Evolutionary conservation across 2,329 filamentous ascomycete species (phyloP).

Genomic region (Fusarium siculi): DNA sequence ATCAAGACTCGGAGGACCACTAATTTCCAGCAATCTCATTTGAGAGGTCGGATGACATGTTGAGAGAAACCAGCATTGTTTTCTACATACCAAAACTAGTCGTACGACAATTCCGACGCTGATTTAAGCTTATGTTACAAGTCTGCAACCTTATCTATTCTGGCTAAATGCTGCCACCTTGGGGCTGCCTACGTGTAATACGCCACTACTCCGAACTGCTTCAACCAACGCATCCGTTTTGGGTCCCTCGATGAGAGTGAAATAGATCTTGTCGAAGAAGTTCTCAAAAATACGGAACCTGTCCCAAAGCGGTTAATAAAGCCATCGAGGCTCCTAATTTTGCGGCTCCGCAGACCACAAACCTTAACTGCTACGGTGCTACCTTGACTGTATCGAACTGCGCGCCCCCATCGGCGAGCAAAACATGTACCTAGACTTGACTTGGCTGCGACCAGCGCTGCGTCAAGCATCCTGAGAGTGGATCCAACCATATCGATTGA

Average conservation of each 20-base stretch:
- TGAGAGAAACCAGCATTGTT: background rate
- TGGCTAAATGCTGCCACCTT: background rate
- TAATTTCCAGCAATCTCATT: background rate
- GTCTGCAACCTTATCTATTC: background rate
- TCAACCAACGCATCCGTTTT: background rate
- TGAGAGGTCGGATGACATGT: background rate
- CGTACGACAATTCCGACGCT: background rate
- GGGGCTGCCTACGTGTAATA: background rate
- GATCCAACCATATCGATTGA: background rate
- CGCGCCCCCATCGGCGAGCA: background rate
- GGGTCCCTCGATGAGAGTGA: background rate
- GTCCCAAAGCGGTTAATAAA: background rate
- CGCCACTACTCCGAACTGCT: background rate
- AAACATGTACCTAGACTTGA: background rate
- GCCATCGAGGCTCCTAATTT: background rate
- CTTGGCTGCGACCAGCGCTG: background rate
- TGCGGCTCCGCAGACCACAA: background rate
- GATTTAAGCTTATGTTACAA: background rate
- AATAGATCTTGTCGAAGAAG: background rate
- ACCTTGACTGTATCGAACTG: background rate
- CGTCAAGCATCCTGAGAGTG: background rate
- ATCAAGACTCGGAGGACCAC: too few relatives aligned
- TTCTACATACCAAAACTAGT: background rate
- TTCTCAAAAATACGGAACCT: background rate
- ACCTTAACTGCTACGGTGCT: constrained; percentile 7